Evolutionary conservation across 1,284 basidiomycete species (phyloP), one percentile per base, ranked within the genome.

Genomic region (Coniferiporia sulphurascens): DNA sequence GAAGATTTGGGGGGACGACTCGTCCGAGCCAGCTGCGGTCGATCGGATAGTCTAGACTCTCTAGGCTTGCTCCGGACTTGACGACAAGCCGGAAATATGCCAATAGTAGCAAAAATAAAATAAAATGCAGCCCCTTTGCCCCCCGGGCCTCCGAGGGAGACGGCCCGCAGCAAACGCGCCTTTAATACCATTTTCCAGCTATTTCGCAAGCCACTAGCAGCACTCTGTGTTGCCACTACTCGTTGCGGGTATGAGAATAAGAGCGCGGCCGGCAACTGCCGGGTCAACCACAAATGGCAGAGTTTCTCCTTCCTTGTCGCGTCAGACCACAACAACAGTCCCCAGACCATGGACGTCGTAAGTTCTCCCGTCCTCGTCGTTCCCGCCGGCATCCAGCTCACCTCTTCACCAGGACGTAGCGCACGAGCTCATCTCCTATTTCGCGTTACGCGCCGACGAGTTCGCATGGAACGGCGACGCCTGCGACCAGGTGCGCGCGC

Each of bases 401-500:
- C 48, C 4, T 34, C 4, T 8, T 48, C 27, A 38, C 12, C 46
- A 51, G 46, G 35, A 17, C 52, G 38, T 27, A 27, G 27, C 27
- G 27, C 27, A 48, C 27, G 52, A 59, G 21, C 54, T 59, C 21
- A 46, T 52, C 17, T 21, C 22, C 50, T 55, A 51, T 53, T 68
- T 69, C 50, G 60, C 64, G 52, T 19, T 64, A 45, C 61, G 59
- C n/a, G 55, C 64, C 7, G 59, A 60, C 13, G 58, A 59, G 17
- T 68, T 68, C 56, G 66, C 67, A 58, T 86, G 81, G 81, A 73
- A 75, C 53, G 72, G 72, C 9, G 71, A 77, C 27, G 69, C 73
- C 49, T 74, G 76, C 44, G 72, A 77, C 59, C 76, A 81, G 68
- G 85, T 91, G 55, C 81, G 83, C 65, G 72, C 75, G 43, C 79